A percentile compares a stretch with the other conserved stretches of the same genome.
Evolutionary conservation across 2,329 filamentous ascomycete species (phyloP).

Genomic region (Nemania sp.): DNA sequence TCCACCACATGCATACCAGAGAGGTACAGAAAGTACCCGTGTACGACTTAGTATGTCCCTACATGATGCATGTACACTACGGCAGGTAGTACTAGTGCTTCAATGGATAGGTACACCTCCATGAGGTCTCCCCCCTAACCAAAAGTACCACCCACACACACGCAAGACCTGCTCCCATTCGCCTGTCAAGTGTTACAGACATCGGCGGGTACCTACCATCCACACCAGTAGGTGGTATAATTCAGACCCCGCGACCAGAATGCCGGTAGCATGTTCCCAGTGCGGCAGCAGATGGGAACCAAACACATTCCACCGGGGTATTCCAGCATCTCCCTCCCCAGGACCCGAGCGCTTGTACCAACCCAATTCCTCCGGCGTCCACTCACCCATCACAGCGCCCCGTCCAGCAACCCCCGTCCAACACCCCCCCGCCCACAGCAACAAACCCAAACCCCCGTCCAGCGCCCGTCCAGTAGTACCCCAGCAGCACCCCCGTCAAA

Average conservation of each 20-base stretch:
- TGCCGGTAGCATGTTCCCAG: conserved; percentile 27
- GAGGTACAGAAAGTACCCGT: too few species aligned
- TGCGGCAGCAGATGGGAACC: conserved; percentile 18
- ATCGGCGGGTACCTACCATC: conserved; percentile 1
- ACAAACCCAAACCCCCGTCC: too few species aligned
- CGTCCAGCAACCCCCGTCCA: too few species aligned
- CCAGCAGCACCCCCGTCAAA: conserved; percentile 12
- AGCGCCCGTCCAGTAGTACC: too few species aligned
- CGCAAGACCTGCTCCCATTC: conserved; percentile 1
- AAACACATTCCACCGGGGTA: conserved; percentile 12
- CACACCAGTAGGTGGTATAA: conserved; percentile 6
- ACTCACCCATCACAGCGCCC: conserved; percentile 13
- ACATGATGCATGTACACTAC: too few species aligned
- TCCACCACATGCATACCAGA: neutral
- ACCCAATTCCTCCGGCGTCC: conserved; percentile 24
- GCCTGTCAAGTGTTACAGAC: conserved; percentile 20
- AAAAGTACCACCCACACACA: conserved; percentile 10
- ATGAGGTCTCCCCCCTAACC: neutral
- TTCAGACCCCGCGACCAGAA: conserved; percentile 29
- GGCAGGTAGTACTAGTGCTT: too few species aligned
- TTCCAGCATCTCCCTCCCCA: neutral
- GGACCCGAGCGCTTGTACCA: conserved; percentile 26
- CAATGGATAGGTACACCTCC: neutral
- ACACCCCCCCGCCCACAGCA: too few species aligned
- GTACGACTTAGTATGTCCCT: too few species aligned